phyloP scores from a whole-genome alignment of 306 rosid genomes.

The Pyrus communis region DNA sequence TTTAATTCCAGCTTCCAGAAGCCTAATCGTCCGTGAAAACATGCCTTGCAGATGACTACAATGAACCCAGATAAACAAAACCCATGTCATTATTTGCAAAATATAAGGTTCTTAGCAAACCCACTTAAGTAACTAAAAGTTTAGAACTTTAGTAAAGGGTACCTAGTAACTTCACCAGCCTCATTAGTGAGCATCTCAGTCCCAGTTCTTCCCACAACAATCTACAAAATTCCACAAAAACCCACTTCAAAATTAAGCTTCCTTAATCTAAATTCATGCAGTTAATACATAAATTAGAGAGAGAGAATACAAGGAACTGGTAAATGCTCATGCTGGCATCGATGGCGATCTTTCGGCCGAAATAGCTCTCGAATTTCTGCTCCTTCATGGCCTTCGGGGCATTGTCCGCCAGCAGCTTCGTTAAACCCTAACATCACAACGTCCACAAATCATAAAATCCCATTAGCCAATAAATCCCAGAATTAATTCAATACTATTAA shows the following conservation, averaged over 20 bases:
- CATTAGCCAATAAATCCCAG: neutral
- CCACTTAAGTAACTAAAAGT: neutral
- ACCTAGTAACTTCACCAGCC: conserved; percentile 99
- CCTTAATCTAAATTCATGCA: neutral
- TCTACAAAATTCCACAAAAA: conserved; percentile 39
- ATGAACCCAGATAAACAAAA: conserved; percentile 8
- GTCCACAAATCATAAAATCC: conserved; percentile 4
- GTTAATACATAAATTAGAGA: neutral
- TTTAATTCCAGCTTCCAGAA: conserved; percentile 90
- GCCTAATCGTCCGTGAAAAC: conserved; percentile 88
- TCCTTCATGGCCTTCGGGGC: conserved; percentile 93
- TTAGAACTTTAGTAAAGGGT: neutral
- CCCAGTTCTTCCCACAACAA: conserved; percentile 95
- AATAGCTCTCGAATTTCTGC: conserved; percentile 85
- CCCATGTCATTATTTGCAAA: conserved; percentile 5
- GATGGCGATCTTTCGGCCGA: conserved; percentile 88
- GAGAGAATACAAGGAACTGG: conserved; percentile 65
- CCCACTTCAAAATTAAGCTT: conserved; percentile 7
- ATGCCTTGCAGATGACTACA: conserved; percentile 94
- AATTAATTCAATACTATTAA: neutral
- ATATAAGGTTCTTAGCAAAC: neutral
- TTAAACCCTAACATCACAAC: conserved; percentile 69
- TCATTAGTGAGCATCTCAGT: conserved; percentile 92
- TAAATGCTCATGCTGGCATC: conserved; percentile 99
- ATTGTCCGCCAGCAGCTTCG: conserved; percentile 91